A percentile compares a stretch with the other conserved stretches of the same genome.
Evolutionary conservation across 345 rosid species (phyloP).

Genomic region (Garcia nutans): DNA sequence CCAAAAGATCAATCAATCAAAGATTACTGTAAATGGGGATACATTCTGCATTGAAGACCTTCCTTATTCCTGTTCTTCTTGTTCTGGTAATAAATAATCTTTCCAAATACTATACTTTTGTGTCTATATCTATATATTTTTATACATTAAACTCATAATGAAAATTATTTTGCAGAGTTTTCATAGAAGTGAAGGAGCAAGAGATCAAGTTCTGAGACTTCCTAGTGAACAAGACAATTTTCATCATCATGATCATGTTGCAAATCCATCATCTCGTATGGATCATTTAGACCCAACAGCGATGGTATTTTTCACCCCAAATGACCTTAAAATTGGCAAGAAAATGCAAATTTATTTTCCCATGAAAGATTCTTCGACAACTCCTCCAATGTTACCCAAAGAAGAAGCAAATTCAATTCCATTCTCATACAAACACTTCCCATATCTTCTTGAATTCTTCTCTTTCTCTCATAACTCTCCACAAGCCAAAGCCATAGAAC

Average conservation of each 20-base stretch:
- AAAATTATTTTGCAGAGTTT: too few species aligned
- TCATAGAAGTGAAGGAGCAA: background rate
- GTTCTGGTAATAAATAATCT: too few species aligned
- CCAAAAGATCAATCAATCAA: too few species aligned
- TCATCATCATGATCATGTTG: background rate
- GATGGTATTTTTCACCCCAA: background rate
- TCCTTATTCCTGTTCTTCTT: too few species aligned
- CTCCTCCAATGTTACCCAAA: conserved; percentile 11
- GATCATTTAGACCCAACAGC: background rate
- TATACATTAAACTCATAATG: too few species aligned
- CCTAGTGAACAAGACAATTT: background rate
- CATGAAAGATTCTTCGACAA: background rate
- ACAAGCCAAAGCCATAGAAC: conserved; percentile 22
- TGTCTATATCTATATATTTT: too few species aligned
- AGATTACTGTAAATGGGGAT: too few species aligned
- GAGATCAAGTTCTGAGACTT: background rate
- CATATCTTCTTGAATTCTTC: conserved; percentile 21
- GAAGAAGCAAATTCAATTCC: conserved; percentile 27
- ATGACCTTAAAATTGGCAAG: conserved; percentile 5
- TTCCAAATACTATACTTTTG: too few species aligned
- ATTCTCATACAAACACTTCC: conserved; percentile 15
- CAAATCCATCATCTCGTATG: background rate
- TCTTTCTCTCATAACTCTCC: conserved; percentile 20
- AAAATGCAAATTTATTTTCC: background rate
- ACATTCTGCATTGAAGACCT: too few species aligned